These are phyloP conservation scores for Fusarium piperis DNA, from an alignment of 2,329 filamentous ascomycete species.

Conservation along the genomic window DNA sequence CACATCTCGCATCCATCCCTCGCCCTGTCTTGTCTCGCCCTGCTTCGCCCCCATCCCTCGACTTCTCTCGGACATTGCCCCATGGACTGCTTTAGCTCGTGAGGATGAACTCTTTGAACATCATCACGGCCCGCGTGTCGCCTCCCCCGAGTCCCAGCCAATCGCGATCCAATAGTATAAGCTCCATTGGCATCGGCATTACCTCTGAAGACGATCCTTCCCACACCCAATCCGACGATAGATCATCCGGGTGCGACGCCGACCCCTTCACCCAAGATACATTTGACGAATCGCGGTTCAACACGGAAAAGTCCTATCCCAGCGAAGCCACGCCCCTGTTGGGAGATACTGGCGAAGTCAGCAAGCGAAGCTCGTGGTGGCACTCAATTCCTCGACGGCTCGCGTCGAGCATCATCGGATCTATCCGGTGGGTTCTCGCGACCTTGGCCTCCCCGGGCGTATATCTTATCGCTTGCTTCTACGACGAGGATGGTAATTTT, in stretches of 20 bases:
- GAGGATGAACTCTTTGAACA: constrained; percentile 97
- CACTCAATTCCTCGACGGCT: constrained; percentile 73
- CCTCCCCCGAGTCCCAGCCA: constrained; percentile 65
- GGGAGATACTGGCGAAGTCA: constrained; percentile 47
- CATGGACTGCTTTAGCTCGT: constrained; percentile 65
- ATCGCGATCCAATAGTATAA: constrained; percentile 70
- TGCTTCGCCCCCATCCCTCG: constrained; percentile 1
- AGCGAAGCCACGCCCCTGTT: constrained; percentile 75
- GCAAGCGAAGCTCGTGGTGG: constrained; percentile 59
- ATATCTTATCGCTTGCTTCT: constrained; percentile 85
- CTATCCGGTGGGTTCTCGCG: constrained; percentile 80
- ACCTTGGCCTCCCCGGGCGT: constrained; percentile 82
- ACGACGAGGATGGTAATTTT: constrained; percentile 81
- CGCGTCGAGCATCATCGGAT: constrained; percentile 76
- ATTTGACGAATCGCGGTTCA: constrained; percentile 48
- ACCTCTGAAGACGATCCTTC: constrained; percentile 51
- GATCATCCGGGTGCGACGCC: constrained; percentile 49
- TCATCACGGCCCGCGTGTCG: constrained; percentile 85
- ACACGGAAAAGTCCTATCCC: constrained; percentile 49
- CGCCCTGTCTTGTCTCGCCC: neutral
- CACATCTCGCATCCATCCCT: constrained; percentile 9
- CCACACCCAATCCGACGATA: constrained; percentile 41
- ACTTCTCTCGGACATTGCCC: constrained; percentile 37
- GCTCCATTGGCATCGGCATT: constrained; percentile 60
- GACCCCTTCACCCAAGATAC: constrained; percentile 50